Percentiles rank a stretch among this genome's conserved stretches.
Evolutionary conservation across 1,284 basidiomycete species (phyloP).

Genomic region (Apiotrichum sp.): DNA sequence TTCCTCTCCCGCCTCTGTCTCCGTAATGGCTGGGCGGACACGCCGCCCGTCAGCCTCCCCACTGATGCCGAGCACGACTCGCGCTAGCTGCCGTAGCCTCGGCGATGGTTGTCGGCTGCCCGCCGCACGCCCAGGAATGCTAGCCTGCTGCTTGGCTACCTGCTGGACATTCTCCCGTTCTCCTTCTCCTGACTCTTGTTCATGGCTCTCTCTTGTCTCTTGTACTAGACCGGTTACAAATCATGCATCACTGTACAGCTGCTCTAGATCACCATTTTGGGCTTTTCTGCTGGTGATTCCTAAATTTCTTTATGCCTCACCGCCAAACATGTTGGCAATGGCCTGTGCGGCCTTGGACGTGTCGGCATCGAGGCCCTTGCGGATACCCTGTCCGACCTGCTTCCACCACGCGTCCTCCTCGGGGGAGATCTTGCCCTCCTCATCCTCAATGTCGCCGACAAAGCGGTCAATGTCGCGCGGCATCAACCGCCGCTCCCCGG

Average conservation of each 20-base stretch:
- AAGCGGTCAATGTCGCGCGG: constrained; percentile 28
- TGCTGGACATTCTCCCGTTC: too few relatives aligned
- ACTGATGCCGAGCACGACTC: constrained; percentile 4
- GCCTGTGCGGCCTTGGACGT: not conserved
- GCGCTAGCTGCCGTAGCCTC: not conserved
- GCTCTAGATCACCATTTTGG: too few relatives aligned
- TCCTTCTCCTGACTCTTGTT: too few relatives aligned
- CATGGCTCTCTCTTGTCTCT: too few relatives aligned
- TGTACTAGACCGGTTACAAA: too few relatives aligned
- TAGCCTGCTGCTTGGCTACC: too few relatives aligned
- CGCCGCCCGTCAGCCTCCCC: constrained; percentile 12
- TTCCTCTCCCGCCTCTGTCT: constrained; percentile 31
- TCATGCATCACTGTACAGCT: too few relatives aligned
- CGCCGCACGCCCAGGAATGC: too few relatives aligned
- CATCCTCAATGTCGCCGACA: constrained; percentile 33
- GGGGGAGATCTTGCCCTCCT: constrained; percentile 15
- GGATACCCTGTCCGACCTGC: constrained; percentile 5
- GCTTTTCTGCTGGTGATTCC: too few relatives aligned
- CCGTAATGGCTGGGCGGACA: constrained; percentile 28
- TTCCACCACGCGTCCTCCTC: constrained; percentile 15
- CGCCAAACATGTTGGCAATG: not conserved
- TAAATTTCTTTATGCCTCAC: not conserved
- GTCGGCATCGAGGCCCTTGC: not conserved
- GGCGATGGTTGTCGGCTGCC: too few relatives aligned
- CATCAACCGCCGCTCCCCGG: constrained; percentile 14